phyloP scores from a whole-genome alignment of 305 asterid species.

The Stenogyne calaminthoides region DNA sequence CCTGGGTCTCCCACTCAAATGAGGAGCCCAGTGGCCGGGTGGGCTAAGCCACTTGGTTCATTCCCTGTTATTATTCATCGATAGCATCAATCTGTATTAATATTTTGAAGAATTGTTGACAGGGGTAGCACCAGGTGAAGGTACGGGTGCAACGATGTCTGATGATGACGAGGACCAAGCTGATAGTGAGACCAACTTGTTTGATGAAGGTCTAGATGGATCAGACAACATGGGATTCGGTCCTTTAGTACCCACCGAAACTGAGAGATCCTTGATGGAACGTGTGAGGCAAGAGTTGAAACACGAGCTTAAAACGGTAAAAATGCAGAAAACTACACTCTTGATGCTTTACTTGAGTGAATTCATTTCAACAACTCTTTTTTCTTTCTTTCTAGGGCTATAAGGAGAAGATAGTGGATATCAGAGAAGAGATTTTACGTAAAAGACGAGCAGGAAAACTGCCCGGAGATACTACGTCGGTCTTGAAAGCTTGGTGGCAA shows the following conservation, averaged over 20 bases:
- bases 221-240: conserved; percentile 91
- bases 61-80: not conserved
- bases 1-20: no score
- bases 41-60: no score
- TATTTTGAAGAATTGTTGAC: conserved; percentile 29
- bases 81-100: conserved; percentile 7
- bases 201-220: conserved; percentile 81
- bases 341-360: not conserved
- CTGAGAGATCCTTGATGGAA: conserved; percentile 95
- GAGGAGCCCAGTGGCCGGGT: no score
- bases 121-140: conserved; percentile 97
- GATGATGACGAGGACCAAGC: conserved; percentile 95
- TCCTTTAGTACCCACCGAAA: conserved; percentile 85
- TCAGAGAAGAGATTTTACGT: conserved; percentile 93
- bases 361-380: not conserved
- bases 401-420: conserved; percentile 89
- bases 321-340: not conserved
- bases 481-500: conserved; percentile 98
- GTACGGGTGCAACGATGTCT: conserved; percentile 98
- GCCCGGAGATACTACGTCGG: conserved; percentile 91
- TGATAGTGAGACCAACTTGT: conserved; percentile 78
- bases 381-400: conserved; percentile 55
- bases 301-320: conserved; percentile 93
- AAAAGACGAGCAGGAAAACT: conserved; percentile 95
- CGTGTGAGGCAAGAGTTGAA: conserved; percentile 90